Evolutionary conservation across 2,329 filamentous ascomycete genomes (phyloP).

Genomic region (Aureobasidium uvarum): DNA sequence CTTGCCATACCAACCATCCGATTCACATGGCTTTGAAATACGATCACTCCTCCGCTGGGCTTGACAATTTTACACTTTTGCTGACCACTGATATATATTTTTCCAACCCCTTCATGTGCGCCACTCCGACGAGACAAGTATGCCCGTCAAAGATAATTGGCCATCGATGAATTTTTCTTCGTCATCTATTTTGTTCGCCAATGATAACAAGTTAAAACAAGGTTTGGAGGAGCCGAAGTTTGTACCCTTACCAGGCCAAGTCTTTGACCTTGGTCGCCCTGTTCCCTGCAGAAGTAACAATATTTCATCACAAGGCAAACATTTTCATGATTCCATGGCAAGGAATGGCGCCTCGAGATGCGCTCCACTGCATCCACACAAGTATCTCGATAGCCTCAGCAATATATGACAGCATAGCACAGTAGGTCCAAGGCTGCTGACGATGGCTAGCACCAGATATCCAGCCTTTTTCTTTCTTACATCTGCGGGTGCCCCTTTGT

Average conservation of each 20-base stretch:
- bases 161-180: neutral
- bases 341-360: neutral
- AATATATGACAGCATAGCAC: slow-evolving; percentile 19
- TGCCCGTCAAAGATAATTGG: neutral
- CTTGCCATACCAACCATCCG: neutral
- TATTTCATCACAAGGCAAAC: neutral
- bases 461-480: slow-evolving; percentile 10
- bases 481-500: slow-evolving; percentile 8
- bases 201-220: slow-evolving; percentile 4
- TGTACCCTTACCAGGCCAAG: slow-evolving; percentile 12
- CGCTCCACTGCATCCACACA: neutral
- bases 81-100: neutral
- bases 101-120: neutral
- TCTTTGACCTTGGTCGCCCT: slow-evolving; percentile 2
- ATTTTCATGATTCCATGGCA: neutral
- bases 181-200: neutral
- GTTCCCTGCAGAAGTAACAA: neutral
- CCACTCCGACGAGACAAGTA: neutral
- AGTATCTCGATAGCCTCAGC: neutral
- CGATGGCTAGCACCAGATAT: neutral
- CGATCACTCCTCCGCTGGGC: neutral
- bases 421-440: neutral
- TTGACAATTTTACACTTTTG: neutral
- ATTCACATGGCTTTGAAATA: neutral
- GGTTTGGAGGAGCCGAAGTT: slow-evolving; percentile 23